phyloP scores from a whole-genome alignment of 495 filamentous ascomycete species.

The Xylaria telfairii region DNA sequence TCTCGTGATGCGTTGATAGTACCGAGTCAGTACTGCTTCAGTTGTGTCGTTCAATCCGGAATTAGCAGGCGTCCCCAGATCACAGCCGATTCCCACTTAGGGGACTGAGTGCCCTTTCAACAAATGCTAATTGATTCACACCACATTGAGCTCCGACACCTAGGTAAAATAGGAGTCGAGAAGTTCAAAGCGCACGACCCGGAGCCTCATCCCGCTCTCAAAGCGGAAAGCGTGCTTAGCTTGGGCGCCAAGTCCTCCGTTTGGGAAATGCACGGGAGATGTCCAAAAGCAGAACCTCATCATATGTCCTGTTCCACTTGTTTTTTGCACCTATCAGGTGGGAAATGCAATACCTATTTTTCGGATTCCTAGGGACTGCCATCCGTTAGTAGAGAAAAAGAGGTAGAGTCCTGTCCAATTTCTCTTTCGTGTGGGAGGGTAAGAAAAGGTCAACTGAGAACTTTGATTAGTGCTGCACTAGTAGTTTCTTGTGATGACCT shows the following conservation, averaged over 20 bases:
- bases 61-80: no score
- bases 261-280: slow-evolving; percentile 22
- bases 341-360: not conserved
- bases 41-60: not conserved
- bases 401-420: not conserved
- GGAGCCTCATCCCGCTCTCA: slow-evolving; percentile 18
- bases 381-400: not conserved
- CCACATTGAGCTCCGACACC: not conserved
- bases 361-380: not conserved
- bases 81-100: not conserved
- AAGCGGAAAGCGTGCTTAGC: slow-evolving; percentile 14
- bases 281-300: not conserved
- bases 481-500: not conserved
- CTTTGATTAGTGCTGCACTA: not conserved
- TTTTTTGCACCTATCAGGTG: slow-evolving; percentile 24
- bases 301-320: not conserved
- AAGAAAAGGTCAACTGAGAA: no score
- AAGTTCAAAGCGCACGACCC: not conserved
- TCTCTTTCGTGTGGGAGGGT: not conserved
- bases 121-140: not conserved
- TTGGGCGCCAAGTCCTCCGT: slow-evolving; percentile 8
- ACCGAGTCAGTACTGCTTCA: no score
- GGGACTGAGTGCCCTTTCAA: not conserved
- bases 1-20: no score
- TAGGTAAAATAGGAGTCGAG: not conserved